Base-by-base conservation (phyloP, 305 asterid genomes). In the Salvia sclarea region DNA sequence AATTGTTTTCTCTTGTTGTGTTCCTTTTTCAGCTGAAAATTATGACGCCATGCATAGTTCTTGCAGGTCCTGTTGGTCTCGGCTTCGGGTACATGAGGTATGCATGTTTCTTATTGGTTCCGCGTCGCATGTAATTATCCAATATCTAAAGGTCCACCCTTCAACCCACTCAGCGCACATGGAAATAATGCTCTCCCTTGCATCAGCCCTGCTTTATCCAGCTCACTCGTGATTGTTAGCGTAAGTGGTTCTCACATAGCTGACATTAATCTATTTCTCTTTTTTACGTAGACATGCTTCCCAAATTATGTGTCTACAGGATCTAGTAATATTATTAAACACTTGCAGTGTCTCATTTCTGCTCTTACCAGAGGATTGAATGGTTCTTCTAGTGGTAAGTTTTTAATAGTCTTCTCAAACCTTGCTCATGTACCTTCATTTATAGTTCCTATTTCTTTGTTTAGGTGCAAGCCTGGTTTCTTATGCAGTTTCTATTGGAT, bases 41-140 rank as follows among this genome's bases (percentile, higher is more conserved):
- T 20, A 79, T 82, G 87, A 75, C 71, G 31, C 78, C 81, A 35
- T 75, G 84, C 76, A 77, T 82, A 68, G 70, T 77, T 61, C 78
- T 82, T 52, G 79, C 87, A 30, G 87, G 84, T 57, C 83, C 81
- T 52, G 67, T 82, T 72, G 83, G 83, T 52, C 81, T 79, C 65
- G 83, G 84, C 59, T 75, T 74, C 63, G 87, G 83, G 56, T 79
- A 69, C 71, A 69, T 80, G 82, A 82, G 87, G 84, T 71, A 80
- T 69, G 60, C 20, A 63, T 33, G 33, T 31, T 60, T 62, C 48
- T 68, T 54, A 50, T 14, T 64, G 44, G 64, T 72, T 35, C 25
- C 53, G 16, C 55, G 54, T 5, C 25, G 22, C 54, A 54, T 50
- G 56, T 49, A 37, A 37, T 67, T 38, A 49, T 61, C 55, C 12